These are phyloP conservation scores for Coniochaeta prunicola DNA, from an alignment of 2,329 filamentous ascomycete species.

Conservation along the genomic window DNA sequence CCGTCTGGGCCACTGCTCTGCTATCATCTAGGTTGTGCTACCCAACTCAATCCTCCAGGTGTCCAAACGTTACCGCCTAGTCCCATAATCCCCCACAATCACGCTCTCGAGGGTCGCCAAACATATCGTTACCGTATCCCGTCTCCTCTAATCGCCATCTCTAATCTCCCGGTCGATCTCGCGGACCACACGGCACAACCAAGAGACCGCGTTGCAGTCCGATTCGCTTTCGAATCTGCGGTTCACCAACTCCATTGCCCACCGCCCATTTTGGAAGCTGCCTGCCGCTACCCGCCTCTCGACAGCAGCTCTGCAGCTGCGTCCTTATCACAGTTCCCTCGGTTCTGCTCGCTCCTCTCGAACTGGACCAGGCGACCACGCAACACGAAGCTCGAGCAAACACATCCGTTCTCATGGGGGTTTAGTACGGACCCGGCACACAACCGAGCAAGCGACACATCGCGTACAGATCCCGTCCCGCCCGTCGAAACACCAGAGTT, in stretches of 20 bases:
- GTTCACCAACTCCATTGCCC: not conserved
- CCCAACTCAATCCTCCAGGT: not conserved
- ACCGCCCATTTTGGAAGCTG: not conserved
- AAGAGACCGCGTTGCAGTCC: not conserved
- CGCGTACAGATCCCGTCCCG: not conserved
- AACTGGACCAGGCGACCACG: not conserved
- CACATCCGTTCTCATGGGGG: not conserved
- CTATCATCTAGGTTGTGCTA: constrained; percentile 1
- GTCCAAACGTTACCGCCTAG: not conserved
- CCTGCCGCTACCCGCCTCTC: not conserved
- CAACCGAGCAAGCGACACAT: not conserved
- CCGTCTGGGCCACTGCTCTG: not conserved
- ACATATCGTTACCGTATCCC: not conserved
- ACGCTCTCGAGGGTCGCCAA: not conserved
- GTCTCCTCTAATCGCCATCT: not conserved
- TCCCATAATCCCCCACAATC: not conserved
- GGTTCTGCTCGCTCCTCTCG: not conserved
- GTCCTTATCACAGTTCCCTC: not conserved
- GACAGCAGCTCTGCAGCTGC: not conserved
- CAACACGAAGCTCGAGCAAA: not conserved
- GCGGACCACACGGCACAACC: not conserved
- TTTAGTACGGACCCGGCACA: not conserved
- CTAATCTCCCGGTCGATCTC: not conserved
- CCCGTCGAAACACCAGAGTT: not conserved
- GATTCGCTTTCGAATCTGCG: not conserved